Evolutionary conservation across 805 yeast genomes (phyloP), one percentile per base, ranked within the genome.

Genomic region (Pichia scutulata): DNA sequence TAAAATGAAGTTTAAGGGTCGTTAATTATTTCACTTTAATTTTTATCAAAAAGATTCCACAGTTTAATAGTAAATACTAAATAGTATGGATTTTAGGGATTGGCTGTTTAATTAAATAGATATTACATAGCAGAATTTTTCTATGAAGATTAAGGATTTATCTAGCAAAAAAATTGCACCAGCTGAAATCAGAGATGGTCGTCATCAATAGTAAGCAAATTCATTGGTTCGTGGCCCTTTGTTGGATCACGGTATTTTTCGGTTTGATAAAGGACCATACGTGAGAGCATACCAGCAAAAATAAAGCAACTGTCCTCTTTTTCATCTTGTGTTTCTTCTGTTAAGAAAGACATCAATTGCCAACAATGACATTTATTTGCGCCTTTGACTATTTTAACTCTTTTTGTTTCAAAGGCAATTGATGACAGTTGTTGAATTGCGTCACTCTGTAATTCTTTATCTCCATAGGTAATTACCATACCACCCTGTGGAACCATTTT

Each of bases 211-310:
- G 70, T 65, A 12, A 66, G 51, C 44, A 64, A 48, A 41, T 64
- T 64, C 68, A 67, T 59, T 0, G 70, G 70, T 52, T 61, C 68
- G 21, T 56, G 50, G 3, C 64, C 52, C 1, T 48, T 21, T 1
- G 50, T 43, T 0, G 64, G 61, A 25, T 58, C 57, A 40, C 65
- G 55, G 46, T 69, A 70, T 1, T 51, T 44, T 18, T 54, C 52
- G 7, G 71, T 64, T 37, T 64, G 64, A 74, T 76, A 74, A 22
- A 75, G 61, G 6, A 71, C 56, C 73, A 75, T 70, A 41, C 77
- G 55, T 1, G 79, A 72, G 4, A 76, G 55, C 39, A 69, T 63
- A 7, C 70, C 70, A 3, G 76, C 66, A 39, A 70, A 57, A 3
- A 62, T 51, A 41, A 70, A 70, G 19, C 75, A 59, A 28, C 76